These are phyloP conservation scores for Coniochaeta prunicola DNA, from an alignment of 2,329 filamentous ascomycete genomes.

Conservation along the genomic window DNA sequence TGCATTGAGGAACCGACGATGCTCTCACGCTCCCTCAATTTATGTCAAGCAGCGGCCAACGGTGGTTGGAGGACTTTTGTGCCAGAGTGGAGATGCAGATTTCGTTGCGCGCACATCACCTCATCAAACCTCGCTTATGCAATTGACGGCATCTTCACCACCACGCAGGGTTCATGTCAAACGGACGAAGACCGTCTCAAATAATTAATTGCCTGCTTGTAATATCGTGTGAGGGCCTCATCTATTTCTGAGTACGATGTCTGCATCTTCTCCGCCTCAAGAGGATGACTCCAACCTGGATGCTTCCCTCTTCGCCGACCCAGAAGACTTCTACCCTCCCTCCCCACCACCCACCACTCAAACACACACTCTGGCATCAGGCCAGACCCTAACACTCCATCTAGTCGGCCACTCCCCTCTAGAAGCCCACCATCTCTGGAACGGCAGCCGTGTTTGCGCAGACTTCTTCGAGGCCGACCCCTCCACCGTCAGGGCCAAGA, in stretches of 20 bases:
- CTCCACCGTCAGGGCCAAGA: conserved; percentile 52
- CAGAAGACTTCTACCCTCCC: conserved; percentile 70
- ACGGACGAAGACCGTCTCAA: neutral
- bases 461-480: conserved; percentile 66
- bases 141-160: neutral
- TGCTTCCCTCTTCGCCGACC: conserved; percentile 67
- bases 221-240: neutral
- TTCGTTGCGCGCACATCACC: neutral
- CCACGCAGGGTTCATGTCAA: neutral
- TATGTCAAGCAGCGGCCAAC: neutral
- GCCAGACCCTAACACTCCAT: conserved; percentile 59
- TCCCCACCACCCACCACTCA: conserved; percentile 69
- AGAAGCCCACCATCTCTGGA: conserved; percentile 90
- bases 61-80: neutral
- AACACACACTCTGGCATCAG: conserved; percentile 61
- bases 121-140: neutral
- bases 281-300: conserved; percentile 27
- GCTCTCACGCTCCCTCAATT: neutral
- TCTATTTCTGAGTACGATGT: neutral
- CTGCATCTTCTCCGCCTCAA: conserved; percentile 8
- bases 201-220: neutral
- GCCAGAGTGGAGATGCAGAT: neutral
- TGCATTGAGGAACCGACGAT: too few species aligned
- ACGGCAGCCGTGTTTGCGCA: conserved; percentile 72
- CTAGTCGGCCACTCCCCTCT: conserved; percentile 84